Base-by-base conservation (phyloP, 2,329 filamentous ascomycete species). In the Blastomyces gilchristii region DNA sequence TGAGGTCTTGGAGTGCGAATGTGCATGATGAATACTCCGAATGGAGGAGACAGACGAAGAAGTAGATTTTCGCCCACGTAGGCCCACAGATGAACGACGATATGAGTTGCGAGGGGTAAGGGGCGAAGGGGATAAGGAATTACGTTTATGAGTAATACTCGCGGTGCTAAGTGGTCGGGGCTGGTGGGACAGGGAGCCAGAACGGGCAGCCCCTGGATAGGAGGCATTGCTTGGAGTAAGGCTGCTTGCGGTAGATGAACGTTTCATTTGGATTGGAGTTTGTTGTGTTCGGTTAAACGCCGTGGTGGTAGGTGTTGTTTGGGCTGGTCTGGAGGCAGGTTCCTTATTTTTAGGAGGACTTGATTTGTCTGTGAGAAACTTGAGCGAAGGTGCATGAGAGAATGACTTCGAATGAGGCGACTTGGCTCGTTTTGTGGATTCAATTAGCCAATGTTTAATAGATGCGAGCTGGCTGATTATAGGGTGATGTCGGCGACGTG, bases 41-140 rank as follows among this genome's bases (percentile, higher is more conserved):
- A 99, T 87, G 0, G 91, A 96, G 0, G 91, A 97, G 18, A 99
- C 87, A 0, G 92, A 97, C 0, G 91, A 96, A 0, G 91, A 97
- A 0, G 94, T 99, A 0, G 93, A 97, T 74, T 97, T 97, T 65
- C 94, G 86, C 47, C 94, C 93, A 37, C 92, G 85, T 54, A 97
- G 82, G 39, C 93, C 92, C 53, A 83, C 85, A 5, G 91, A 96
- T 2, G 90, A 86, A 45, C 91, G 88, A 12, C 94, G 86, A 70
- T 95, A 88, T 0, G 89, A 90, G 5, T 90, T 91, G 49, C 91
- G 88, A 3, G 94, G 93, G 0, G 94, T 97, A 50, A 97, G 75
- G 0, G 94, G 93, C 2, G 87, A 88, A 0, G 94, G 94, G 0
- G 91, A 96, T 11, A 95, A 78, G 0, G 91, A 96, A 65, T 91